Base-by-base conservation (phyloP, 225 moss, liverwort and hornwort genomes). In the Lunularia cruciata region DNA sequence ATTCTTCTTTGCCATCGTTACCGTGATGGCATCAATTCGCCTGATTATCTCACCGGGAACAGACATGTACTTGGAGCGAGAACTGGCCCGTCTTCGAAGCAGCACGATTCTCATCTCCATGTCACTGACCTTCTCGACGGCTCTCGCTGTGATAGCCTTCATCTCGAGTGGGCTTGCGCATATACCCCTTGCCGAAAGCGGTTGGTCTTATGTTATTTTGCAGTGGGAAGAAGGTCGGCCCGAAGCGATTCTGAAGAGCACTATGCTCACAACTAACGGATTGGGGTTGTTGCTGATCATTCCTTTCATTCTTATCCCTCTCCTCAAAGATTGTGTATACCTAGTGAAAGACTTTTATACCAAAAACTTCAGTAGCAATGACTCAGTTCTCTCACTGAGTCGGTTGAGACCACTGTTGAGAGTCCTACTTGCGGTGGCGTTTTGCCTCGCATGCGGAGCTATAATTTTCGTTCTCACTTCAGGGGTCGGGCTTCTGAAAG, bases 401-500 rank as follows among this genome's bases (percentile, higher is more conserved):
- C 13, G 31, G 6, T 32, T 27, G 26, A 28, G 9, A 10, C 32
- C 40, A 63, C 15, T 37, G 7, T 32, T 65, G 28, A 65, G 32
- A 28, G 32, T 48, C 4, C 11, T 49, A 1, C 12, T 65, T 18
- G 47, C 65, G 1, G 10, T n/a, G 0, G 1, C 16, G 13, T 49
- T 65, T 13, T 3, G 47, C 3, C 1, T 38, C 48, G 25, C 48
- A n/a, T n/a, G n/a, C 47, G 26, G 12, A 15, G 6, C 48, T 4
- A 19, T 33, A 10, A 32, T 65, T 16, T 19, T 3, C 16, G 48
- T 65, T 32, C 22, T 65, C 3, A 65, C 48, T 48, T 65, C 48
- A 18, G 65, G 65, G 13, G 6, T 65, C n/a, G 65, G 65, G 35
- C 65, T 64, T 35, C 65, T 65, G 1, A 37, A 60, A 9, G 60